Conservation (phyloP, 129 eudicot genomes). For the Escallonia herrerae region DNA sequence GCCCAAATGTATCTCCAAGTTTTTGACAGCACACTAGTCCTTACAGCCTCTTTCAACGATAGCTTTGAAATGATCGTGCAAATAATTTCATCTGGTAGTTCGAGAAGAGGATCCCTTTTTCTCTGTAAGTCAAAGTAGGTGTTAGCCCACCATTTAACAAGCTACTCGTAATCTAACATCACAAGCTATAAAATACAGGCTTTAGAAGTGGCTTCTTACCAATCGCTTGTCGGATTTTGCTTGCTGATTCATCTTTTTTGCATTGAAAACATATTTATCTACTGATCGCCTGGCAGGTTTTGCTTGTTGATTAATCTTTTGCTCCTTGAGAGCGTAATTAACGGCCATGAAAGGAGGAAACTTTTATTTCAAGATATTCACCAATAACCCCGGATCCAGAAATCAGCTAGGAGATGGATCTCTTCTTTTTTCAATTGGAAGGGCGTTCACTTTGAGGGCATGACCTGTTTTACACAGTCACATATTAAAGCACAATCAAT, state of each 20-base stretch:
- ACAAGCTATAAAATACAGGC: neutral
- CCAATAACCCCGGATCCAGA: no score
- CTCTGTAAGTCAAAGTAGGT: slow-evolving; percentile 3
- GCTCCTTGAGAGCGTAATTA: no score
- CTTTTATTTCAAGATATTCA: no score
- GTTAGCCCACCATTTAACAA: neutral
- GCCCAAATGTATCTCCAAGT: slow-evolving; percentile 20
- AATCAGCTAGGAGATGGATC: no score
- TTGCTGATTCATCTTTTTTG: slow-evolving; percentile 2
- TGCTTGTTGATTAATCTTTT: no score
- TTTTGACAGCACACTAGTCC: slow-evolving; percentile 19
- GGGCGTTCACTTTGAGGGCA: no score
- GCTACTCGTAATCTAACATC: neutral
- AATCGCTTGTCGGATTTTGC: slow-evolving; percentile 8
- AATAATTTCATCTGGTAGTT: slow-evolving; percentile 19
- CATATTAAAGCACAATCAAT: no score
- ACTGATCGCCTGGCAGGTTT: no score
- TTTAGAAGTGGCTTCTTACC: neutral
- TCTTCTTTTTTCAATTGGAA: no score
- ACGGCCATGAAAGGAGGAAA: no score
- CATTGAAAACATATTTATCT: neutral
- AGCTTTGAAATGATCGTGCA: slow-evolving; percentile 13
- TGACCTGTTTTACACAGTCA: no score
- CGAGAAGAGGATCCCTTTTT: slow-evolving; percentile 10
- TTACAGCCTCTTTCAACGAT: slow-evolving; percentile 18